Conservation (phyloP, 2,329 filamentous ascomycete genomes). For the Penicillium sp. region DNA sequence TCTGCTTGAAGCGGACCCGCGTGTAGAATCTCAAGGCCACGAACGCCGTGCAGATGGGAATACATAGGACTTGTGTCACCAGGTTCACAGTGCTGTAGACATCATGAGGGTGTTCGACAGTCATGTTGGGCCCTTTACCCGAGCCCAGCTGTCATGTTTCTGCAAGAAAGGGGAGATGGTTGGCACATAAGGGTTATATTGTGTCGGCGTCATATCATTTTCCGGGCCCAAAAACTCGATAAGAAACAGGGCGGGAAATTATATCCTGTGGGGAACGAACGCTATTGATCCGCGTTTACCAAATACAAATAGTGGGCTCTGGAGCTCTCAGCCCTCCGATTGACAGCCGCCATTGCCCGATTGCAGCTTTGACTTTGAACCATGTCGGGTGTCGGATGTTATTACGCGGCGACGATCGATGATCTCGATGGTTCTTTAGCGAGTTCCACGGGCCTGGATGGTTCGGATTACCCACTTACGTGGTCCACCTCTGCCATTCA, state of each 20-base stretch:
- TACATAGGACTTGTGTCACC: conserved; percentile 37
- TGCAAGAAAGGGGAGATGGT: not conserved
- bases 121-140: conserved; percentile 15
- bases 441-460: not conserved
- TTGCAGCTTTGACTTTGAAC: not conserved
- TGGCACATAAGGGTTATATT: not conserved
- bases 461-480: conserved; percentile 2
- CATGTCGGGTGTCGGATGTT: conserved; percentile 1
- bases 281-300: not conserved
- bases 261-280: not conserved
- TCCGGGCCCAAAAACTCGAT: not conserved
- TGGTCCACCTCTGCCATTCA: not conserved
- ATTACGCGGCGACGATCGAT: conserved; percentile 6
- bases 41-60: conserved; percentile 34
- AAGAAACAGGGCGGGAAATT: not conserved
- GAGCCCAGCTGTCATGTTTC: not conserved
- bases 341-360: not conserved
- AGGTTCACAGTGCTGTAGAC: conserved; percentile 32
- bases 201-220: not conserved
- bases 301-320: not conserved
- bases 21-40: conserved; percentile 32
- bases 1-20: conserved; percentile 32
- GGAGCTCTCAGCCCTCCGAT: not conserved
- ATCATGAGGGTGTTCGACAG: conserved; percentile 24
- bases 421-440: conserved; percentile 1